Conservation (phyloP, 352 stramenopile species). For the Pythium pectinolyticum region DNA sequence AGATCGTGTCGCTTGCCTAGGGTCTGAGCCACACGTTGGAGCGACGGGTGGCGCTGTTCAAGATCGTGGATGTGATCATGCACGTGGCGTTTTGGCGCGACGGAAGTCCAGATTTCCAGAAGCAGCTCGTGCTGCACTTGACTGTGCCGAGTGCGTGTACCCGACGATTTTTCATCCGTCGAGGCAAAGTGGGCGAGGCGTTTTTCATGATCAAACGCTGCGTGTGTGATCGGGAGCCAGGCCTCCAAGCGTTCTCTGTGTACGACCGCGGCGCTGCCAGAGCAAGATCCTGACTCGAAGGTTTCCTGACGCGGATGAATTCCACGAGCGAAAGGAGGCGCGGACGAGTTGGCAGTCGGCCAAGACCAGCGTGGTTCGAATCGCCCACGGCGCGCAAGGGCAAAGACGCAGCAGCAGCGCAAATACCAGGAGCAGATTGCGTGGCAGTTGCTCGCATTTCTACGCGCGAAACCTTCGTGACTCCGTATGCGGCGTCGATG, state of each 20-base stretch:
- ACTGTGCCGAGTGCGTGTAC: slow-evolving; percentile 64
- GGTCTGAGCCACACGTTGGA: slow-evolving; percentile 61
- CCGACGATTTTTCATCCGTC: slow-evolving; percentile 67
- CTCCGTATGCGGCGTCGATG: no score
- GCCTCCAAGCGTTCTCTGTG: slow-evolving; percentile 43
- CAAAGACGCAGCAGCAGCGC: slow-evolving; percentile 13
- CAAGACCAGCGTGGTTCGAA: not conserved
- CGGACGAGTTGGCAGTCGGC: not conserved
- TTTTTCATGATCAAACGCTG: slow-evolving; percentile 76
- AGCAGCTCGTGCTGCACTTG: slow-evolving; percentile 55
- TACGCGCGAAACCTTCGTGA: no score
- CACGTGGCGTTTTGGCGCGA: slow-evolving; percentile 59
- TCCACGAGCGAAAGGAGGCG: not conserved
- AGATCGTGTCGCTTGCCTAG: slow-evolving; percentile 49
- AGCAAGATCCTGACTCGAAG: slow-evolving; percentile 4
- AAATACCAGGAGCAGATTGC: no score
- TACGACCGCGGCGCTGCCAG: slow-evolving; percentile 6
- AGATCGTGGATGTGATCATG: slow-evolving; percentile 70
- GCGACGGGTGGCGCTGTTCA: slow-evolving; percentile 68
- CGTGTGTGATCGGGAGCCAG: slow-evolving; percentile 19
- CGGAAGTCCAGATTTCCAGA: slow-evolving; percentile 60
- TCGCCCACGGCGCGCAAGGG: not conserved
- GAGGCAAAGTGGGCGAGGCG: slow-evolving; percentile 54
- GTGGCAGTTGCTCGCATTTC: slow-evolving; percentile 46
- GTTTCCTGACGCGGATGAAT: not conserved